A percentile compares a stretch with the other conserved stretches of the same genome.
These are phyloP conservation scores for Pseudozyma hubeiensis DNA, from an alignment of 1,284 basidiomycete species.

Conservation along the genomic window DNA sequence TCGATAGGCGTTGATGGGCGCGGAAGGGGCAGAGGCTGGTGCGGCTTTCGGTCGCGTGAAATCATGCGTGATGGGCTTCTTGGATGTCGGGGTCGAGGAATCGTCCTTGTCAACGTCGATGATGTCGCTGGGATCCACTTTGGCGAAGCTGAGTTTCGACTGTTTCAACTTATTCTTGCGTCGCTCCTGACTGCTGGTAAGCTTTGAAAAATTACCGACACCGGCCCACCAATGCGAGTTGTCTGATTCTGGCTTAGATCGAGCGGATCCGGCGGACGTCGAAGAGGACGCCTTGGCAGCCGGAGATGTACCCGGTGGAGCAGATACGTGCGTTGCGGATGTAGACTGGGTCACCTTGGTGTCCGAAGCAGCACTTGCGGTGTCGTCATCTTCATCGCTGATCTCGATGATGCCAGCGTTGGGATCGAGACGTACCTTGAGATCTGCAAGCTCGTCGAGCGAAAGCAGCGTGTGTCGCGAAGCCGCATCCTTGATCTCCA, in stretches of 20 bases:
- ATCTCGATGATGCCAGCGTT: slow-evolving; percentile 34
- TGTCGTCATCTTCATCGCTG: slow-evolving; percentile 48
- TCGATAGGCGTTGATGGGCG: slow-evolving; percentile 53
- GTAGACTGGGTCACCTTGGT: slow-evolving; percentile 19
- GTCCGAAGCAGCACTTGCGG: slow-evolving; percentile 30
- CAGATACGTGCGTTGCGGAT: background rate
- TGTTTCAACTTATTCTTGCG: slow-evolving; percentile 51
- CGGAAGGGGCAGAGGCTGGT: slow-evolving; percentile 24
- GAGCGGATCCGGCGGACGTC: slow-evolving; percentile 1
- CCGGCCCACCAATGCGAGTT: slow-evolving; percentile 50
- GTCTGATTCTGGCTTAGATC: slow-evolving; percentile 18
- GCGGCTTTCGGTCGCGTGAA: slow-evolving; percentile 35
- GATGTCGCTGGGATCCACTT: slow-evolving; percentile 38
- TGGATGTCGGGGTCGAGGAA: slow-evolving; percentile 4
- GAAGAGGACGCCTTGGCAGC: slow-evolving; percentile 1
- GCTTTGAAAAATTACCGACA: slow-evolving; percentile 36
- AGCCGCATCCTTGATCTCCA: slow-evolving; percentile 45
- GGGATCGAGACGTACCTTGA: slow-evolving; percentile 51
- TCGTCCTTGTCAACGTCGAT: slow-evolving; percentile 50
- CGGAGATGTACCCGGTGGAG: slow-evolving; percentile 7
- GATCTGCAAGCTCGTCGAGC: slow-evolving; percentile 56
- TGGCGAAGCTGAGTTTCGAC: slow-evolving; percentile 54
- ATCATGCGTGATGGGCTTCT: slow-evolving; percentile 46
- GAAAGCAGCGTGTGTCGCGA: slow-evolving; percentile 57
- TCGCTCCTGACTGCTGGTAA: slow-evolving; percentile 37